A percentile compares a stretch with the other conserved stretches of the same genome.
phyloP scores from a whole-genome alignment of 1,139 yeast genomes.

The Pichia terricola region DNA sequence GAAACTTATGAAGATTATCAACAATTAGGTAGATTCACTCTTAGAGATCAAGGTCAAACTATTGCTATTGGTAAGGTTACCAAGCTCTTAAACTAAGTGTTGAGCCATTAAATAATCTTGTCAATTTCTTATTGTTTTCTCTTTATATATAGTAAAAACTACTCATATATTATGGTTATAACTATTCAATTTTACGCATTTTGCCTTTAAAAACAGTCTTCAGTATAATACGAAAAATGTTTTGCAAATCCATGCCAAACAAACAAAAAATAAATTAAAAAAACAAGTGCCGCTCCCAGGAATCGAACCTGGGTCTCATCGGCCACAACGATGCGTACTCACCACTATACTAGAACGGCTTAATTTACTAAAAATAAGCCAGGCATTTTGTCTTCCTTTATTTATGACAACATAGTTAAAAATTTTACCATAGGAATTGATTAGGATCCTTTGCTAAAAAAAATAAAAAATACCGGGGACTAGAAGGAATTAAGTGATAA shows the following conservation, averaged over 20 bases:
- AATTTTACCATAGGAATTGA: too few relatives aligned
- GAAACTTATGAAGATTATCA: slow-evolving; percentile 89
- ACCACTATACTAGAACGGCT: slow-evolving; percentile 23
- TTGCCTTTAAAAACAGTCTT: neutral
- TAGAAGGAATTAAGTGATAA: too few relatives aligned
- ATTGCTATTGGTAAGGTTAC: slow-evolving; percentile 97
- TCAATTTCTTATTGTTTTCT: too few relatives aligned
- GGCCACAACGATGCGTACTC: slow-evolving; percentile 22
- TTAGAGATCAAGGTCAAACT: slow-evolving; percentile 96
- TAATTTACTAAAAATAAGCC: neutral
- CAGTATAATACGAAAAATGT: too few relatives aligned
- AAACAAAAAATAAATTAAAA: neutral
- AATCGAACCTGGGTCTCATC: slow-evolving; percentile 22
- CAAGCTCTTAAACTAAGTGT: slow-evolving; percentile 37
- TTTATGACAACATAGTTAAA: too few relatives aligned
- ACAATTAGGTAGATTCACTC: slow-evolving; percentile 93
- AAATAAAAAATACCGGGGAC: too few relatives aligned
- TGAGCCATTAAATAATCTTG: neutral
- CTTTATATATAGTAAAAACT: too few relatives aligned
- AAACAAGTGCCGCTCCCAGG: slow-evolving; percentile 19
- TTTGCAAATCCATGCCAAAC: too few relatives aligned
- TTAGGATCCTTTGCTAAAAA: too few relatives aligned
- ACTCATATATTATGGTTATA: too few relatives aligned
- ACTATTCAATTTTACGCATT: neutral
- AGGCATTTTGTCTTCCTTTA: neutral